Base-by-base conservation (phyloP, 2,329 filamentous ascomycete genomes). In the Clarireedia homoeocarpa region DNA sequence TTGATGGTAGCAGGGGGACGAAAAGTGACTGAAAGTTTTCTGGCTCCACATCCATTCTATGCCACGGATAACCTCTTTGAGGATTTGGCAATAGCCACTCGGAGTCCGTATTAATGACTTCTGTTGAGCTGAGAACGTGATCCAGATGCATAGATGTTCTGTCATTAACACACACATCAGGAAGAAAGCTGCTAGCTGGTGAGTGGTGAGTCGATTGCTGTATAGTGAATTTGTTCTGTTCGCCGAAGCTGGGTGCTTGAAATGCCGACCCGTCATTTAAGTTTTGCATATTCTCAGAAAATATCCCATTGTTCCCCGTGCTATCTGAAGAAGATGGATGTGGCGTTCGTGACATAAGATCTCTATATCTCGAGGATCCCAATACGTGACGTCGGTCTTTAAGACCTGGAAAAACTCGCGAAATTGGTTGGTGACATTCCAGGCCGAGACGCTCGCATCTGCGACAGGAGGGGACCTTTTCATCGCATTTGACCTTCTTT, bases 331-430 rank as follows among this genome's bases (percentile, higher is more conserved):
- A 42, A 48, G 44, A 42, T 20, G 55, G 51, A 34, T 56, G 69
- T 47, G 67, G 66, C 38, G 70, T 71, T 48, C 62, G 70, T 7
- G 53, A 66, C 39, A 68, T 20, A 9, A 44, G 65, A 62, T 67
- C 62, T 44, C 63, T 40, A 40, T 48, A 56, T 42, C 52, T 56
- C 68, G 14, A 67, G 65, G 24, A 63, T 57, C 39, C 62, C 58
- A 20, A 58, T 48, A 27, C 52, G 66, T 2, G 58, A 68, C n/a
- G 66, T 68, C 50, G 61, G 58, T 27, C 63, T 71, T 44, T 69
- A 24, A 51, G 68, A 24, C 61, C 71, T 12, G 70, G 67, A 20
- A 71, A 0, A 12, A 57, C 36, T 4, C 57, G 54, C 6, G 57
- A 59, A 49, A 12, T 39, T 1, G 50, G 54, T 46, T 57, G 57